These are phyloP conservation scores for Rhizoctonia solani DNA, from an alignment of 1,284 basidiomycete genomes.

Conservation along the genomic window DNA sequence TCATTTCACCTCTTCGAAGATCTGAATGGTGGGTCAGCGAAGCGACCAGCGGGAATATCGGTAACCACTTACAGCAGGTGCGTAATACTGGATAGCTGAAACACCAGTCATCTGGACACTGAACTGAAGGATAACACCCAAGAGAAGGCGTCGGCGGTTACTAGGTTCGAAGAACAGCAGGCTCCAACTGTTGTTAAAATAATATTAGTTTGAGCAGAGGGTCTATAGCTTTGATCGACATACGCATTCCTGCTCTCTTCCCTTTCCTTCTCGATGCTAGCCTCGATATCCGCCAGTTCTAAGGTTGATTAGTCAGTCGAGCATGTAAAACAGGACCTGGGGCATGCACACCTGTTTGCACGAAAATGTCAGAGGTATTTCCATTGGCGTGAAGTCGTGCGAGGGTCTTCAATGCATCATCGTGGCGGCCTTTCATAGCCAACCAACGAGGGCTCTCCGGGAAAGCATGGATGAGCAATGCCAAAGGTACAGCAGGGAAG, in stretches of 20 bases:
- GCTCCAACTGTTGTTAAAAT: constrained; percentile 45
- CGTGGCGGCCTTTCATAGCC: constrained; percentile 58
- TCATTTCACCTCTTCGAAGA: constrained; percentile 31
- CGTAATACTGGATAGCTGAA: constrained; percentile 56
- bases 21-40: constrained; percentile 12
- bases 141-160: constrained; percentile 52
- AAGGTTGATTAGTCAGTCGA: constrained; percentile 48
- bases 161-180: constrained; percentile 57
- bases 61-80: constrained; percentile 41
- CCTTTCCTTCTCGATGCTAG: constrained; percentile 42
- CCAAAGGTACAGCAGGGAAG: constrained; percentile 57
- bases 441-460: constrained; percentile 65
- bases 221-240: constrained; percentile 17
- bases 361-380: constrained; percentile 50
- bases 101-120: constrained; percentile 57
- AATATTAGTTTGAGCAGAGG: constrained; percentile 35
- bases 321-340: neutral
- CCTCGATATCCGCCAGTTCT: constrained; percentile 49
- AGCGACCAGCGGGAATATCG: constrained; percentile 33
- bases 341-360: constrained; percentile 21
- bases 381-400: constrained; percentile 59
- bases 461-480: constrained; percentile 57
- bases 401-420: constrained; percentile 52
- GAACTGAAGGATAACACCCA: constrained; percentile 50
- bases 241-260: constrained; percentile 17